phyloP scores from a whole-genome alignment of 495 filamentous ascomycete species.

The Aspergillus heteromorphus region DNA sequence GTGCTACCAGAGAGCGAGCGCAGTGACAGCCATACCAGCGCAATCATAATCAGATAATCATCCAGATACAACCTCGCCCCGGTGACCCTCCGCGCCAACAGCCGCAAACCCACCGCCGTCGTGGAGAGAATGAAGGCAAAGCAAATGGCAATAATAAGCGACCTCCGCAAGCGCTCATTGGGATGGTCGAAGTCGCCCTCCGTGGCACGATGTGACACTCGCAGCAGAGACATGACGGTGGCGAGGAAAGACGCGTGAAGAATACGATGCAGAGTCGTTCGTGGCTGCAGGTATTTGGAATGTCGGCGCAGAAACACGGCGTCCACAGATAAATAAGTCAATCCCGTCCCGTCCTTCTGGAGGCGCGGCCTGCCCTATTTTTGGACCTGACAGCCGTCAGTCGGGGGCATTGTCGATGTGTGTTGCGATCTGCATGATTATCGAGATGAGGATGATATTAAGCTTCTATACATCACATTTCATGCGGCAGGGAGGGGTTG shows the following conservation, averaged over 20 bases:
- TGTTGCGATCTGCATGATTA: background rate
- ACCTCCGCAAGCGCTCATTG: conserved; percentile 18
- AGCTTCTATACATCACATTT: background rate
- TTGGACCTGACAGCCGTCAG: background rate
- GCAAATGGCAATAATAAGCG: conserved; percentile 24
- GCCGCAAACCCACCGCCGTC: conserved; percentile 25
- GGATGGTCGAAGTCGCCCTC: conserved; percentile 7
- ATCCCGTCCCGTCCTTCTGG: too few relatives aligned
- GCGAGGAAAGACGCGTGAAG: background rate
- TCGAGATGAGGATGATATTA: background rate
- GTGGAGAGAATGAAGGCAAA: conserved; percentile 28
- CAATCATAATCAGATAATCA: conserved; percentile 35
- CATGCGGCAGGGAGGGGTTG: background rate
- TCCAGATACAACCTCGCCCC: conserved; percentile 25
- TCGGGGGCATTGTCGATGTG: background rate
- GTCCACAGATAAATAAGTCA: background rate
- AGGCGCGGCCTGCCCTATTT: background rate
- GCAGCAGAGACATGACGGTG: background rate
- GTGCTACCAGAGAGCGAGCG: background rate
- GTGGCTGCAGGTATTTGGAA: background rate
- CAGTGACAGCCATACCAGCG: conserved; percentile 21
- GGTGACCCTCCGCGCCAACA: conserved; percentile 23
- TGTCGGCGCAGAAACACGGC: background rate
- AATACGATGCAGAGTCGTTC: background rate
- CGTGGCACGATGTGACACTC: background rate